phyloP scores from a whole-genome alignment of 257 asterid genomes.

The Leonotis leonurus region DNA sequence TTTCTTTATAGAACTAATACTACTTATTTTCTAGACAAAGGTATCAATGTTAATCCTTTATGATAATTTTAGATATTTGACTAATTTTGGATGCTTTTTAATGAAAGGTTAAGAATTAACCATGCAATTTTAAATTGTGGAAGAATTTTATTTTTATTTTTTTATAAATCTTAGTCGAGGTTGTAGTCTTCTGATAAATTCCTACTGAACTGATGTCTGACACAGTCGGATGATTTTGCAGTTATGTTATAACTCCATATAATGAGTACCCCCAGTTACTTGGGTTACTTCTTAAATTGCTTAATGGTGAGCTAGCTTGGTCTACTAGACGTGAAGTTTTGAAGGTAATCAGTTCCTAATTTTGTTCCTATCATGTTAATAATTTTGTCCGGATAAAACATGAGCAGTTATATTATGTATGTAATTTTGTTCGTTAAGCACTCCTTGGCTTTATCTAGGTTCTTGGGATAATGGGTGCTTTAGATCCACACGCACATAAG shows the following conservation, averaged over 20 bases:
- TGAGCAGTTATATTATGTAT: constrained; percentile 1
- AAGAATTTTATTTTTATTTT: neutral
- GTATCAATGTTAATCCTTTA: neutral
- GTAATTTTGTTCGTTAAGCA: constrained; percentile 15
- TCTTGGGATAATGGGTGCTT: constrained; percentile 98
- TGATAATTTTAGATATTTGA: neutral
- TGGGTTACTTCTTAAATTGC: constrained; percentile 87
- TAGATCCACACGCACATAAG: constrained; percentile 93
- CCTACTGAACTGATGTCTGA: neutral
- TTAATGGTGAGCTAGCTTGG: constrained; percentile 98
- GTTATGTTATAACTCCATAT: constrained; percentile 92
- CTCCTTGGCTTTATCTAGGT: constrained; percentile 46
- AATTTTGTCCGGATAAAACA: neutral
- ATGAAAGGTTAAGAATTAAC: neutral
- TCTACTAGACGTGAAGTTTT: constrained; percentile 95
- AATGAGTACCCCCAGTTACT: constrained; percentile 89
- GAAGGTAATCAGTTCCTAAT: constrained; percentile 48
- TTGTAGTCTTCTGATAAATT: neutral
- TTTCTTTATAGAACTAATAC: neutral
- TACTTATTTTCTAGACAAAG: neutral
- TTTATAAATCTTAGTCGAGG: constrained; percentile 2
- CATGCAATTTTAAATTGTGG: too few relatives aligned
- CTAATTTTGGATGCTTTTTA: neutral
- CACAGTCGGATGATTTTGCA: constrained; percentile 32
- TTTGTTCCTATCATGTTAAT: neutral